phyloP scores from a whole-genome alignment of 2,329 filamentous ascomycete genomes.

The Fusarium duplospermum region DNA sequence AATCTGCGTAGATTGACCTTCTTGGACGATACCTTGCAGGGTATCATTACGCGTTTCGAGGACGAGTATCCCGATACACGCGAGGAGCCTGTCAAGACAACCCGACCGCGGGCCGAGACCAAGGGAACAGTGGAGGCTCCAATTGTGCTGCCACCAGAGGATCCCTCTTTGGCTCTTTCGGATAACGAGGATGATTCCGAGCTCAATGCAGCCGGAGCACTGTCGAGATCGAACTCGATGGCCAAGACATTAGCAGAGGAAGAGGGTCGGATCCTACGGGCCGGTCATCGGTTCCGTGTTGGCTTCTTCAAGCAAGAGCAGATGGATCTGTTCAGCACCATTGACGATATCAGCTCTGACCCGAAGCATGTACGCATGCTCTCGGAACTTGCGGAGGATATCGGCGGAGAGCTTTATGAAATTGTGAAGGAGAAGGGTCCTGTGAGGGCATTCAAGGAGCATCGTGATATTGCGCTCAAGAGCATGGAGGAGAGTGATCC shows the following conservation, averaged over 20 bases:
- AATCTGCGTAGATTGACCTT: constrained; percentile 87
- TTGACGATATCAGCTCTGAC: constrained; percentile 63
- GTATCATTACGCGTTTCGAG: constrained; percentile 95
- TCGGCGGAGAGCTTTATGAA: constrained; percentile 69
- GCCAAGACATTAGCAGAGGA: constrained; percentile 67
- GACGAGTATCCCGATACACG: constrained; percentile 95
- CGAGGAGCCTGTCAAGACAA: constrained; percentile 45
- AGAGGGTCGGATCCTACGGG: constrained; percentile 67
- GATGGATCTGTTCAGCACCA: constrained; percentile 59
- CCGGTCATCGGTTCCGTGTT: constrained; percentile 67
- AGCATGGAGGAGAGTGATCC: constrained; percentile 70
- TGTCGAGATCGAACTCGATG: constrained; percentile 65
- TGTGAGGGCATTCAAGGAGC: constrained; percentile 70
- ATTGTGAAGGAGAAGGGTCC: constrained; percentile 69
- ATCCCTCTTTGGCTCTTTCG: constrained; percentile 55
- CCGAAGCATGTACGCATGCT: constrained; percentile 65
- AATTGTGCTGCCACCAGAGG: constrained; percentile 41
- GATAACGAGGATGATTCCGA: constrained; percentile 64
- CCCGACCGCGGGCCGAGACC: constrained; percentile 18
- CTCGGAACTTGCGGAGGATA: constrained; percentile 70
- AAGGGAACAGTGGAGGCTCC: constrained; percentile 38
- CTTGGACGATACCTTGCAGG: constrained; percentile 86
- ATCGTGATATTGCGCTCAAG: constrained; percentile 62
- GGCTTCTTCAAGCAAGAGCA: constrained; percentile 65
- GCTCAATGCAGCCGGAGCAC: constrained; percentile 53